Base-by-base conservation (phyloP, 2,329 filamentous ascomycete species). In the Magnaporthales sp. region DNA sequence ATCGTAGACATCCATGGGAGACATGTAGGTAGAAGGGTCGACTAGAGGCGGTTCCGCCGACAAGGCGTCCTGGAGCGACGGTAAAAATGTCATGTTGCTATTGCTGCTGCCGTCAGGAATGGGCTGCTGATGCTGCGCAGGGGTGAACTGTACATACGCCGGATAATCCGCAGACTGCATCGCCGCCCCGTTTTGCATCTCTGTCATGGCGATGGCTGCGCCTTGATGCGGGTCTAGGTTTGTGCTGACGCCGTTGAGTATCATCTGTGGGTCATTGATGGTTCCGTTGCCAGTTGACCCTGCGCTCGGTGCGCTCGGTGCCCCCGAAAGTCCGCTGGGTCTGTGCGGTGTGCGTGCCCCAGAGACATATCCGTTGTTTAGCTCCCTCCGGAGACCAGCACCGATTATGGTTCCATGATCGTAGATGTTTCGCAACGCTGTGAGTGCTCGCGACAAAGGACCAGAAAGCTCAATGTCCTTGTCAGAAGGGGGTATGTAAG, bases 1-100 rank as follows among this genome's bases (percentile, higher is more conserved):
- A 71, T 89, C 86, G 72, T 88, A 89, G 0, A 89, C 76, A 68
- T 89, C 87, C 85, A 89, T 86, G 0, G 87, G 87, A 51, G 86
- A 87, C 80, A 89, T 86, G 70, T 86, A 84, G 38, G 85, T 78
- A 3, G 82, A 79, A 19, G 84, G 84, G 68, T 88, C 86, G 11
- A 85, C 76, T 11, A 27, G 24, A 1, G 46, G 15, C 32, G 8
- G n/a, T 19, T 15, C 54, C 54, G 24, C 38, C 29, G 56, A 32
- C 27, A 15, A 62, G 10, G n/a, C 74, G 19, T 70, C 71, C 63
- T 75, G 77, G 67, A 83, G 75, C 58, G 77, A 73, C 54, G 76
- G 76, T 19, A 75, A 67, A 66, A 77, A 82, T 3, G 79, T 71
- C 22, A 80, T 71, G 67, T 75, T 58, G 54, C 54, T 58, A 9